Evolutionary conservation across 78 protist genomes (phyloP), one percentile per base, ranked within the genome.

Genomic region (Dictyostelium capitatum): DNA sequence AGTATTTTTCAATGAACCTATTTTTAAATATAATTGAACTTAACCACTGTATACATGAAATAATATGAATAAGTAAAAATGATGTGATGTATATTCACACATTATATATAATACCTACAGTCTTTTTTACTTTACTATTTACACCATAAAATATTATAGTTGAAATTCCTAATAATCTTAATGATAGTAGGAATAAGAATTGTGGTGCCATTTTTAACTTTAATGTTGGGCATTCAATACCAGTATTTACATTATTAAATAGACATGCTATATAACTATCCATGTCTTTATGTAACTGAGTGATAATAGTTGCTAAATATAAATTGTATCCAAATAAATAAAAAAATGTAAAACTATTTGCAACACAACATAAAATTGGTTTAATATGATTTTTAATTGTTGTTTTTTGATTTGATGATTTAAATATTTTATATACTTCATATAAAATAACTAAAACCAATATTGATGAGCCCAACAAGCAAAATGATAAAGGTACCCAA

Each of bases 91-190:
- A 8, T 51, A 51, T 51, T 51, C 12, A 51, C 8, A 12, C 8
- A 51, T 51, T 51, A 7, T 8, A 12, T 12, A 51, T 12, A 51
- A 51, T 12, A 51, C 56, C 3, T 51, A 51, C 56, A 51, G 15
- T 51, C 3, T 51, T 51, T 51, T 51, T 51, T 51, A 51, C 56
- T 51, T 12, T 51, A 51, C 4, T 51, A 51, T 51, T 51, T 14
- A 51, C 10, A 51, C 56, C 90, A 56, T 54, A 83, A 23, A 10
- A 72, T 2, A 2, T 37, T 3, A 83, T 8, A 0, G 23, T 2
- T 15, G 70, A 79, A 30, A 83, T 54, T 6, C 90, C 90, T 54
- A 73, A 28, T 14, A 83, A n/a, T 15, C 90, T n/a, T 11, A 72
- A 4, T 3, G 50, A 56, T 17, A 83, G 53, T 17, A 72, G 80